Base-by-base conservation (phyloP, 805 yeast species). In the Barnettozyma sp. region DNA sequence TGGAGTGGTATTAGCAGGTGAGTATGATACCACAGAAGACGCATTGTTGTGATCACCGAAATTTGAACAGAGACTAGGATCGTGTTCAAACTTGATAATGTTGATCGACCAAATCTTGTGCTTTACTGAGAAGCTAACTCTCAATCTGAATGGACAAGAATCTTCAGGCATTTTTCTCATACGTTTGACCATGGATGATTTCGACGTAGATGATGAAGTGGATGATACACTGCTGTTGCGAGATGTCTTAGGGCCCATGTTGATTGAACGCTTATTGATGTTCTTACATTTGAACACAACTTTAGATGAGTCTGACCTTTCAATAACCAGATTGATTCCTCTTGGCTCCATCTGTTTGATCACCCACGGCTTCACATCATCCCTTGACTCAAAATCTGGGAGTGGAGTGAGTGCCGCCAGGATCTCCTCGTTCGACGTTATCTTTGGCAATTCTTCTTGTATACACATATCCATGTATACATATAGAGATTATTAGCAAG, bases 281-380 rank as follows among this genome's bases (percentile, higher is more conserved):
- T 44, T 51, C 43, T 55, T 56, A 39, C 61, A 56, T 35, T 57
- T 55, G 48, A 58, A 56, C 8, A 58, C 58, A 14, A 56, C 53
- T 36, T 56, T 55, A 13, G 55, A 42, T 4, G 50, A 42, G 34
- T 56, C 61, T 1, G 58, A 52, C 42, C 62, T 46, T 35, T 56
- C 62, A 41, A 58, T 55, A 6, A 57, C 61, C 26, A 53, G 34
- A 14, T 31, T 35, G 16, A 52, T 45, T 3, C 55, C 55, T 7
- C 48, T 32, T 7, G 41, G 35, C 26, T 45, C 48, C 23, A 53
- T 36, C 12, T 26, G 35, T 10, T 44, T 44, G 26, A 44, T 44
- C 21, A 53, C 31, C 56, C 56, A 53, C 12, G 52, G 55, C 38
- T 50, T 53, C 32, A 53, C 45, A 20, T 50, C 54, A 26, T 50